Conservation (phyloP, 2,329 filamentous ascomycete species). For the Endothia cerciana region DNA sequence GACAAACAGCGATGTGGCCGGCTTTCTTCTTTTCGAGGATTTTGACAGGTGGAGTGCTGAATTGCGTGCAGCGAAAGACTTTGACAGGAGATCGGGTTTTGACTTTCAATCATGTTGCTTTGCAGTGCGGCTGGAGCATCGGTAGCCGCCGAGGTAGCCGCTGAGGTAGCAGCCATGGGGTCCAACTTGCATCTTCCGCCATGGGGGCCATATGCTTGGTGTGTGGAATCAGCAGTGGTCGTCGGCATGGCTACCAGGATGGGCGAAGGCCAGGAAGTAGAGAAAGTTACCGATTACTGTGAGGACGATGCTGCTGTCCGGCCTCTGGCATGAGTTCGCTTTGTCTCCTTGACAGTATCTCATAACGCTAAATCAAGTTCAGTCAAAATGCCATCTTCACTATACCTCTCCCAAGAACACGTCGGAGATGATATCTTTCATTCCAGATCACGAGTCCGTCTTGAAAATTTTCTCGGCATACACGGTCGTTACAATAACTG, state of each 20-base stretch:
- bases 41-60: neutral
- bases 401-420: neutral
- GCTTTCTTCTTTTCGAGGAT: neutral
- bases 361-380: neutral
- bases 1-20: neutral
- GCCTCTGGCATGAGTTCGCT: neutral
- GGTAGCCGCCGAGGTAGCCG: neutral
- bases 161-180: neutral
- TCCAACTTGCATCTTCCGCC: neutral
- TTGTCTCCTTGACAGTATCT: neutral
- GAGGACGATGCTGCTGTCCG: neutral
- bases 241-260: neutral
- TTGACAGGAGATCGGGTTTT: neutral
- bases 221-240: neutral
- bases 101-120: neutral
- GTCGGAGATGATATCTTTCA: constrained; percentile 4
- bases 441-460: neutral
- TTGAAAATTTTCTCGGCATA: constrained; percentile 1
- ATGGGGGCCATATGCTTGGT: neutral
- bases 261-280: neutral
- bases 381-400: neutral
- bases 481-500: neutral
- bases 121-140: neutral
- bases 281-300: neutral
- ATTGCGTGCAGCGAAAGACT: too few species aligned